Base-by-base conservation (phyloP, 257 asterid genomes). In the Linaria vulgaris region DNA sequence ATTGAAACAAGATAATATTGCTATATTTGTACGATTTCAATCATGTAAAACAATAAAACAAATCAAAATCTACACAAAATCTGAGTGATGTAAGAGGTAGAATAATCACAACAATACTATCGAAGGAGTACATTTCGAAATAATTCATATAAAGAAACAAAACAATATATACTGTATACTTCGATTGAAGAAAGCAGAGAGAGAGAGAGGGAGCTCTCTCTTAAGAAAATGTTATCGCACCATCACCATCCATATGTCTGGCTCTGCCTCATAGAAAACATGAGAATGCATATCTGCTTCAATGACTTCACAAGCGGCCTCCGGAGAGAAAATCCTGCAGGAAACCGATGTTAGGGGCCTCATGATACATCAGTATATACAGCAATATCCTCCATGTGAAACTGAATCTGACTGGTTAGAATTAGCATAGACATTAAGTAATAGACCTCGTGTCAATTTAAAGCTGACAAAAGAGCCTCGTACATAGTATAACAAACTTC, bases 171-270 rank as follows among this genome's bases (percentile, higher is more conserved):
- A 56, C 72, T 68, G 10, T 34, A 34, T 34, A 34, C 41, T 52
- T 37, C 54, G 55, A 68, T 19, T 21, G 63, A 66, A 68, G 20
- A 53, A 62, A 58, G 55, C 34, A 27, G 34, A 27, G 22, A 17
- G 53, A 64, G 27, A 55, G 58, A n/a, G n/a, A n/a, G n/a, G n/a
- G n/a, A n/a, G n/a, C n/a, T n/a, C n/a, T n/a, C 20, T 27, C 17
- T 38, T 27, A 10, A 63, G 70, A 34, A 61, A 69, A 61, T 46
- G 53, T 16, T 21, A 37, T n/a, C 88, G n/a, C 74, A 92, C 97
- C 99, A 91, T 82, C 72, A 91, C 94, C 95, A 94, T 94, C 99
- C 99, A 94, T 72, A 94, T 85, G 85, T 94, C 97, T 25, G 88
- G 95, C 63, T 94, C 99, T 43, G 96, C 88, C 79, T 94, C 99